Conservation (phyloP, 169 alveolate genomes). For the Pseudocohnilembus persalinus region DNA sequence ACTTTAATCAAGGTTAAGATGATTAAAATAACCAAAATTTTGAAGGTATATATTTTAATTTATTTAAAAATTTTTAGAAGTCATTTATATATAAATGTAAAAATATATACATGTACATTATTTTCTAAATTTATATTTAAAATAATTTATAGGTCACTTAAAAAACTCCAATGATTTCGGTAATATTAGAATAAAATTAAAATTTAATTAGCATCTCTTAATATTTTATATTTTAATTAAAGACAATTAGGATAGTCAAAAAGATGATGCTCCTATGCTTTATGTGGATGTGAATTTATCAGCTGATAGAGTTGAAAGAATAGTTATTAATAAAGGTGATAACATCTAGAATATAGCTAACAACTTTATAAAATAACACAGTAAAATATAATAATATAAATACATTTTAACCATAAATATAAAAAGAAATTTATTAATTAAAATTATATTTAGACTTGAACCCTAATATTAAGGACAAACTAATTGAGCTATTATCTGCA, state of each 20-base stretch:
- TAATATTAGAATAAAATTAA: no score
- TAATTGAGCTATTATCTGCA: slow-evolving; percentile 30
- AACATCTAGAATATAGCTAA: slow-evolving; percentile 48
- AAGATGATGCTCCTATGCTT: slow-evolving; percentile 29
- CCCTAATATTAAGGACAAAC: slow-evolving; percentile 35
- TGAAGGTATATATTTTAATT: no score
- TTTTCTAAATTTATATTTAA: no score
- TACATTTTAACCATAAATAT: background rate
- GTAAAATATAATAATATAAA: slow-evolving; percentile 6
- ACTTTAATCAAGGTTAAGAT: no score
- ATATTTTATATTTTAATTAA: no score
- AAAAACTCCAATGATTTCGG: no score
- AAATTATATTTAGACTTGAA: slow-evolving; percentile 18
- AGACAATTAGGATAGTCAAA: background rate
- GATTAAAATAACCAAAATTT: no score
- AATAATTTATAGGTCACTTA: no score
- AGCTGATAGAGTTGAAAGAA: slow-evolving; percentile 56
- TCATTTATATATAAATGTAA: no score
- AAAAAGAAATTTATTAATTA: background rate
- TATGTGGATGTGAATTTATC: slow-evolving; percentile 55
- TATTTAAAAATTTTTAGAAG: no score
- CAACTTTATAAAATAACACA: slow-evolving; percentile 36
- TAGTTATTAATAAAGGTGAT: slow-evolving; percentile 55
- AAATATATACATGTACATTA: no score
- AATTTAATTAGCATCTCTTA: no score